Base-by-base conservation (phyloP, 805 yeast species). In the Yarrowia hollandica region DNA sequence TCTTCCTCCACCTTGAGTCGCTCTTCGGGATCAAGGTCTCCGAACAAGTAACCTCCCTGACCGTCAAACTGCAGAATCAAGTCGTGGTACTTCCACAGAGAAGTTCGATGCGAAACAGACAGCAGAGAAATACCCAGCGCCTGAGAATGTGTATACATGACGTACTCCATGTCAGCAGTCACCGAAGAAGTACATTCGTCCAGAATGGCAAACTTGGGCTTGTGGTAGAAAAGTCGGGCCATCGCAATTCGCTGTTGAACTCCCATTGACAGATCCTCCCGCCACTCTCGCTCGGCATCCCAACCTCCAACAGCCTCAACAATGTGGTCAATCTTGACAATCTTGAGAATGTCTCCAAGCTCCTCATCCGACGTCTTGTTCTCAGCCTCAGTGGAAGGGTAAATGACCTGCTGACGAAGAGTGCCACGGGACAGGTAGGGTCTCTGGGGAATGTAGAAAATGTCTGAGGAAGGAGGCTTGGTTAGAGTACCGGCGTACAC, bases 121-220 rank as follows among this genome's bases (percentile, higher is more conserved):
- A 91, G 74, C 16, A 91, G 79, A 0, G 96, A 87, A 60, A 90
- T 90, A 0, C 89, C 88, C 62, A 88, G 76, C 15, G 78, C 75
- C 68, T 86, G 88, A 0, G 97, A 96, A 67, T 86, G 86, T 55
- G 82, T 72, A 68, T 91, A 91, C 88, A 92, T 90, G 66, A 85
- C 83, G 62, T 86, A 89, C 69, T 91, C 98, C 82, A 90, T 85
- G 62, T 86, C 88, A 10, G 94, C 88, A 0, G 97, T 85, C 1
- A 91, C 96, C 1, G 96, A 92, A 3, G 96, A 89, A 0, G 98
- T 91, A 72, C 97, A 91, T 75, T 91, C 98, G 73, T 91, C 98
- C 64, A 91, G 76, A 22, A 91, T 96, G 0, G 98, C 98, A 77
- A 90, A 91, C 71, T 83, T 86, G 1, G 98, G 98, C 66, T 80